Evolutionary conservation across 345 rosid species (phyloP), one percentile per base, ranked within the genome.

Genomic region (Microcos paniculata): DNA sequence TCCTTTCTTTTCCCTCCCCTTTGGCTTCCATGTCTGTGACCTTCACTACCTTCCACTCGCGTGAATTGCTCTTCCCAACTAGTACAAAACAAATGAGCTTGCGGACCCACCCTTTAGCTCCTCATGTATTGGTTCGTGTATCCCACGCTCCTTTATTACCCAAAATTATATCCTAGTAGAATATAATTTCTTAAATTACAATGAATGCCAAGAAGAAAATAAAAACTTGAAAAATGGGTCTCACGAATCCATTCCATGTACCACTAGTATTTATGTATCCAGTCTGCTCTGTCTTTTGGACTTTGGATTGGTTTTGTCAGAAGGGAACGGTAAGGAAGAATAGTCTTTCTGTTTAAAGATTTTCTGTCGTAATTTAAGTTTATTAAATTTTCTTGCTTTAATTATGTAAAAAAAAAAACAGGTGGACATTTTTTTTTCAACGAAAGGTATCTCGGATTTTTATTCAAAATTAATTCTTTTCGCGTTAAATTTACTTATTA

Each of bases 271-370:
- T 38, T n/a, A 26, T 61, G 64, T 16, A 13, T 31, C 64, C 11
- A n/a, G 7, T 53, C 42, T 62, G 74, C 16, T 42, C 23, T 70
- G 77, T 30, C 71, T 56, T 56, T 52, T 67, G 59, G 70, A 48
- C 56, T 56, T 52, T 67, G 59, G 70, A 48, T 68, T 10, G 76
- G 52, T n/a, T 75, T 65, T 78, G 74, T 66, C 59, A 55, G 59
- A 23, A n/a, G 14, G 30, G 10, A 55, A 23, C 59, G 30, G 30
- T 10, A 55, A 55, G 59, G 6, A 23, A n/a, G 23, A 51, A 10
- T 11, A 2, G 15, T 31, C 13, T 33, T 35, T 38, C 3, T 6
- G 24, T 52, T n/a, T 19, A 1, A 19, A 7, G 45, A 7, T 52
- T 19, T 18, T 49, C 40, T 49, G 55, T 49, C 3, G 1, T 46